These are phyloP conservation scores for Mucuna pruriens DNA, from an alignment of 306 rosid genomes.

Conservation along the genomic window DNA sequence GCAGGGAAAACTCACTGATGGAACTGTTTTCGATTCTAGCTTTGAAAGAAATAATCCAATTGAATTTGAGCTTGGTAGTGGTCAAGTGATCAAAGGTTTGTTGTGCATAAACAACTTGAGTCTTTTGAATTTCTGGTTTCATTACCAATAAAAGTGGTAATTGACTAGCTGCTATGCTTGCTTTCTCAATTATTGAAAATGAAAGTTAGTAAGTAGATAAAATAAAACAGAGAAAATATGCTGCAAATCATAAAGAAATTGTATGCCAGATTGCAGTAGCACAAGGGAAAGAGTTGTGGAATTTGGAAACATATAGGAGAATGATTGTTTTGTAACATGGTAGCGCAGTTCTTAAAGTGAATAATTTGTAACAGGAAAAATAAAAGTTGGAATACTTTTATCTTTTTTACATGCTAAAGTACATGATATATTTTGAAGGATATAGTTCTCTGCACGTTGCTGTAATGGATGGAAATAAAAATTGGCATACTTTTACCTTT, in stretches of 20 bases:
- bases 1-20: constrained; percentile 98
- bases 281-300: not conserved
- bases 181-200: constrained; percentile 8
- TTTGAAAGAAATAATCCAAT: constrained; percentile 87
- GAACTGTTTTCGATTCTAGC: constrained; percentile 98
- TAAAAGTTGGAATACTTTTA: no score
- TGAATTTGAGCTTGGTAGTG: constrained; percentile 87
- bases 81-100: constrained; percentile 97
- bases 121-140: not conserved
- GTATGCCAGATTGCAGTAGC: not conserved
- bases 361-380: no score
- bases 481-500: no score
- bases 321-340: no score
- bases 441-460: no score
- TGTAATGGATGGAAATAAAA: no score
- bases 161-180: not conserved
- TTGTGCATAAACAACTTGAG: not conserved
- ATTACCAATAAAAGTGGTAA: not conserved
- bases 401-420: no score
- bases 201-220: not conserved
- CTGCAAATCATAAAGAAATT: not conserved
- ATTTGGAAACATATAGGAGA: not conserved
- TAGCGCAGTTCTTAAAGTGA: no score
- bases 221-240: not conserved
- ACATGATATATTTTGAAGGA: no score